Base-by-base conservation (phyloP, 2,329 filamentous ascomycete genomes). In the Fusarium sacchari region DNA sequence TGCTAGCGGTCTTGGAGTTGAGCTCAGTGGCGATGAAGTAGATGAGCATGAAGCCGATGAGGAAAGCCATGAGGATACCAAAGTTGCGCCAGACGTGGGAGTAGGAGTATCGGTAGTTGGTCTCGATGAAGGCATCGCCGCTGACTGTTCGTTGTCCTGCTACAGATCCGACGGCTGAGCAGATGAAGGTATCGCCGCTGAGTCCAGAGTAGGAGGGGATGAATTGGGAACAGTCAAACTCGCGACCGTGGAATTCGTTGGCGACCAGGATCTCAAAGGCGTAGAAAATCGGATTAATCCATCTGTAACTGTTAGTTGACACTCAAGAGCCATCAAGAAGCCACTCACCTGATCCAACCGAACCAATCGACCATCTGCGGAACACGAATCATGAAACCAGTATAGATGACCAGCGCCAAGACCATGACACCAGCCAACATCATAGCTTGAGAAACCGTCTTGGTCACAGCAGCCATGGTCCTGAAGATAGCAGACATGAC, bases 401-500 rank as follows among this genome's bases (percentile, higher is more conserved):
- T 75, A 30, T 79, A 79, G 7, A 79, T 74, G 17, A 79, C 77
- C 8, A 93, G 85, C 20, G 87, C 87, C 24, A 93, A 79, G 17
- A 92, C 88, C 70, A 90, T 73, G 0, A 90, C 81, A 28, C 87
- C 87, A 0, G 87, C 83, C 5, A 87, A 78, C 1, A 84, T 83
- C 84, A 90, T 86, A 6, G 89, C 88, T 69, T 90, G 88, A 0
- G 88, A 87, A 1, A 91, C 83, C 0, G 92, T 93, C 59, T 89
- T 87, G 3, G 93, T 94, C 4, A 92, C 81, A 0, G 92, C 90
- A 1, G 90, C 93, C 76, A 96, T 90, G 0, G 90, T 93, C 32
- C 93, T 87, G 84, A 96, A 96, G 44, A 94, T 85, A 81, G 92
- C 93, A 42, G 88, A 92, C 91, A 95, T 95, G 72, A 90, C 87